Conservation (phyloP, 202 grass and related monocot species). For the Elaeis oleifera region DNA sequence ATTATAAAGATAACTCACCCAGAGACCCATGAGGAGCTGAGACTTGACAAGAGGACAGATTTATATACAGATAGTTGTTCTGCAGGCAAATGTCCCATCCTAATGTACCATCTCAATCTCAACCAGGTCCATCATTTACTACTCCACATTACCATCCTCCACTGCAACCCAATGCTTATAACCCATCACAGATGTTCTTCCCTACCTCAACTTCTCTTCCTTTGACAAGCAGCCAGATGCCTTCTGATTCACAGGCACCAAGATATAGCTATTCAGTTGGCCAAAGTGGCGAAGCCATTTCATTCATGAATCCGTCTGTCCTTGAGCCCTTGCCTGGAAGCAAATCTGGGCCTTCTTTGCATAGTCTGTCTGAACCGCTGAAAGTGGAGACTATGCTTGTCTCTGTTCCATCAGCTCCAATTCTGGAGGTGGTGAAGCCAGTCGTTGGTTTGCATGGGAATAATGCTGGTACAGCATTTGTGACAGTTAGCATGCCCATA, state of each 20-base stretch:
- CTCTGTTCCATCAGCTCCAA: constrained; percentile 5
- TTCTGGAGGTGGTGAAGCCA: constrained; percentile 28
- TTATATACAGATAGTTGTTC: constrained; percentile 20
- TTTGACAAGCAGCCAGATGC: constrained; percentile 40
- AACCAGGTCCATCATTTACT: constrained; percentile 31
- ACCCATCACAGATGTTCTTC: constrained; percentile 44
- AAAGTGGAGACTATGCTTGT: constrained; percentile 6
- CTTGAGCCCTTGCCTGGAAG: constrained; percentile 29
- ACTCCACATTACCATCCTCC: constrained; percentile 35
- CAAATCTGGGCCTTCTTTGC: constrained; percentile 23
- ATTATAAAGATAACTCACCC: constrained; percentile 90
- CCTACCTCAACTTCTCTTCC: constrained; percentile 27
- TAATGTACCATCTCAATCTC: constrained; percentile 50
- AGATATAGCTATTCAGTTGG: constrained; percentile 39
- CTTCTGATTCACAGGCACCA: constrained; percentile 45
- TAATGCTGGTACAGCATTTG: constrained; percentile 26
- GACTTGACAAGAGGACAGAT: constrained; percentile 46
- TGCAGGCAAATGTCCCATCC: constrained; percentile 36
- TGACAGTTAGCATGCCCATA: constrained; percentile 47
- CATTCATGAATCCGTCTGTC: constrained; percentile 45
- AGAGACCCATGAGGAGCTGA: constrained; percentile 73
- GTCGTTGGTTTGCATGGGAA: constrained; percentile 24
- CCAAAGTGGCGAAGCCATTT: constrained; percentile 37
- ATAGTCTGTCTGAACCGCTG: neutral
- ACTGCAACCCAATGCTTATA: constrained; percentile 35